These are phyloP conservation scores for Calendula officinalis DNA, from an alignment of 129 eudicot species.

Conservation along the genomic window DNA sequence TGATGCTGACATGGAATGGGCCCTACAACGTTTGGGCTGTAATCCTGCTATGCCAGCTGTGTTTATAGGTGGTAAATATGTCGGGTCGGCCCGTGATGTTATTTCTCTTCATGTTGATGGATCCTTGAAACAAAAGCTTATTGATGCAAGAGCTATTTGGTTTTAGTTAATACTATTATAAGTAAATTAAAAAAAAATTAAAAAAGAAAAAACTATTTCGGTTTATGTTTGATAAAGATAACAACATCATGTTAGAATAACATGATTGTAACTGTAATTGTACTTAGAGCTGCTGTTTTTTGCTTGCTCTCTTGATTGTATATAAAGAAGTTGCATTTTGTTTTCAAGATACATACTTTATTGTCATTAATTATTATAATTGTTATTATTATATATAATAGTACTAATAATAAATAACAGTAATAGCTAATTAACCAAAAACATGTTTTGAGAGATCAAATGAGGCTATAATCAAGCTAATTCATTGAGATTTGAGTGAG, in stretches of 20 bases:
- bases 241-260: slow-evolving; percentile 22
- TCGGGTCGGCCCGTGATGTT: slow-evolving; percentile 75
- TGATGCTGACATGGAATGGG: slow-evolving; percentile 74
- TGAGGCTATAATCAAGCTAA: too few species aligned
- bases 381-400: background rate
- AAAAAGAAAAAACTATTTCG: slow-evolving; percentile 21
- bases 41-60: slow-evolving; percentile 61
- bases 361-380: slow-evolving; percentile 12
- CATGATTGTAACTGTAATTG: slow-evolving; percentile 35
- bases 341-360: background rate
- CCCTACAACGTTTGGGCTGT: slow-evolving; percentile 58
- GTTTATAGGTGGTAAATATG: slow-evolving; percentile 79
- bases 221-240: background rate
- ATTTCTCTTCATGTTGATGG: slow-evolving; percentile 81
- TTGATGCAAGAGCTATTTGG: slow-evolving; percentile 82
- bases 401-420: background rate
- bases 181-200: slow-evolving; percentile 9
- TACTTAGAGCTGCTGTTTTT: slow-evolving; percentile 39
- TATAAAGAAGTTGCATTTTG: slow-evolving; percentile 15
- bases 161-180: slow-evolving; percentile 45
- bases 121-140: slow-evolving; percentile 65
- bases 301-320: slow-evolving; percentile 41
- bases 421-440: background rate
- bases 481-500: too few species aligned
- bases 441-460: too few species aligned